Conservation (phyloP, 257 asterid species). For the Agastache rugosa region DNA sequence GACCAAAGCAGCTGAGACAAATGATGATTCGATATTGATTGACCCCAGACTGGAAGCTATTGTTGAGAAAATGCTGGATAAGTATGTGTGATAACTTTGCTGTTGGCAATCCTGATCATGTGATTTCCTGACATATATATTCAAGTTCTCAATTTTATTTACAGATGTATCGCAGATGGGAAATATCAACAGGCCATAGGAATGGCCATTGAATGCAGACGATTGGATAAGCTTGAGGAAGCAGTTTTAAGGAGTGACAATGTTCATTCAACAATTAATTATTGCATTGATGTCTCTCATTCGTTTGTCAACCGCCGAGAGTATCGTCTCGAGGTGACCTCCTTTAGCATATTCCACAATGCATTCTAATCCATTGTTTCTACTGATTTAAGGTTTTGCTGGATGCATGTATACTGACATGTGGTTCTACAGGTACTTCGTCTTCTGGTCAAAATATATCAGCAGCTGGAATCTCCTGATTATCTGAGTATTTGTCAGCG, state of each 20-base stretch:
- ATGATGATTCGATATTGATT: slow-evolving; percentile 58
- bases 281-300: slow-evolving; percentile 84
- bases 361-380: slow-evolving; percentile 7
- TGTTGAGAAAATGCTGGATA: slow-evolving; percentile 96
- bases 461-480: slow-evolving; percentile 86
- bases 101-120: slow-evolving; percentile 14
- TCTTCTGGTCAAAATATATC: slow-evolving; percentile 81
- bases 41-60: slow-evolving; percentile 92
- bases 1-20: slow-evolving; percentile 82
- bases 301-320: slow-evolving; percentile 79
- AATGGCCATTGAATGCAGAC: slow-evolving; percentile 85
- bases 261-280: slow-evolving; percentile 70
- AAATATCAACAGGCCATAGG: slow-evolving; percentile 93
- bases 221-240: slow-evolving; percentile 92
- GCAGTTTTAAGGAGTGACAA: slow-evolving; percentile 81
- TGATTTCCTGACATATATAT: slow-evolving; percentile 7
- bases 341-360: slow-evolving; percentile 9
- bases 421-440: slow-evolving; percentile 60
- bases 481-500: slow-evolving; percentile 92
- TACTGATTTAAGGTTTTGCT: slow-evolving; percentile 57
- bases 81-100: slow-evolving; percentile 52
- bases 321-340: slow-evolving; percentile 79
- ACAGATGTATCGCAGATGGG: slow-evolving; percentile 88
- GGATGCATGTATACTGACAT: slow-evolving; percentile 16
- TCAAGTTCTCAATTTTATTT: slow-evolving; percentile 24